phyloP scores from a whole-genome alignment of 306 rosid species.

The Begonia loranthoides region DNA sequence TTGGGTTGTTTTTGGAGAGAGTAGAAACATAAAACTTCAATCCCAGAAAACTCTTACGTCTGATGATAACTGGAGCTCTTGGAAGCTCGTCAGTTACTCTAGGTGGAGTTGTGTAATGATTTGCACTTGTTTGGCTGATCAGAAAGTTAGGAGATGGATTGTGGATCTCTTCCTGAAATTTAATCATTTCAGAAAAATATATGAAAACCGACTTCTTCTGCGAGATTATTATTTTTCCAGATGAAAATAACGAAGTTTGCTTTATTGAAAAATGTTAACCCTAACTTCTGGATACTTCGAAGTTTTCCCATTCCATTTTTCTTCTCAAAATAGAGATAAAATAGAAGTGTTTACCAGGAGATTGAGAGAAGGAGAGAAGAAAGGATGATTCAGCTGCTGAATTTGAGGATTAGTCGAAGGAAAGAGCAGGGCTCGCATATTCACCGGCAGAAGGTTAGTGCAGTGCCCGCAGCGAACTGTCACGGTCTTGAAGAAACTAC shows the following conservation, averaged over 20 bases:
- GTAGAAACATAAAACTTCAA: too few species aligned
- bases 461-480: constrained; percentile 97
- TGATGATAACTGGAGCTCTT: constrained; percentile 52
- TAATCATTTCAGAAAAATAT: too few species aligned
- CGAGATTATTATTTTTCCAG: neutral
- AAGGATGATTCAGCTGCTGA: constrained; percentile 51
- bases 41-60: constrained; percentile 41
- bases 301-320: too few species aligned
- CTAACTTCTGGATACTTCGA: too few species aligned
- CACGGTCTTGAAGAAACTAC: constrained; percentile 84
- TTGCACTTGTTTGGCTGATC: constrained; percentile 48
- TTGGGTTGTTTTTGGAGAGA: too few species aligned
- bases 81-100: constrained; percentile 56
- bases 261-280: too few species aligned
- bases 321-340: too few species aligned
- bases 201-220: too few species aligned
- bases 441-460: constrained; percentile 81
- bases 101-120: constrained; percentile 28
- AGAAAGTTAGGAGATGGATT: constrained; percentile 43
- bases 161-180: constrained; percentile 69
- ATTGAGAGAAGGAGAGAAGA: constrained; percentile 33
- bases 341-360: constrained; percentile 28
- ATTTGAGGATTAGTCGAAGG: constrained; percentile 41
- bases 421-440: constrained; percentile 56
- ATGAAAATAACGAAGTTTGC: neutral